Evolutionary conservation across 371 early-diverging fungal species (phyloP).

Genomic region (Mucor racemosus): DNA sequence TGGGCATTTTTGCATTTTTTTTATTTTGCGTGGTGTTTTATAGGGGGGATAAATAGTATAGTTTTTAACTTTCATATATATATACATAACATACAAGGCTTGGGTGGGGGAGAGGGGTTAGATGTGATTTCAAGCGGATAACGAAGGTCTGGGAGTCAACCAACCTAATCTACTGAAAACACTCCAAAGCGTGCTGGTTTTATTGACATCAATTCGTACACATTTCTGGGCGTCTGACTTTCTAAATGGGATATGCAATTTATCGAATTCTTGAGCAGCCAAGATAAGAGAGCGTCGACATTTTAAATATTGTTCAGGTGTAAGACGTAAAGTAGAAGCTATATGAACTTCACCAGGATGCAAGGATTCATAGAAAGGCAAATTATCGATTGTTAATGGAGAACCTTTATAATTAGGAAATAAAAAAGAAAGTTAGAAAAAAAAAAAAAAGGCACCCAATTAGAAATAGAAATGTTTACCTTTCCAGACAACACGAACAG

Average conservation of each 20-base stretch:
- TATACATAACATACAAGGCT: slow-evolving; percentile 7
- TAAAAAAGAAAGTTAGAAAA: not conserved
- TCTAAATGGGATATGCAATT: slow-evolving; percentile 38
- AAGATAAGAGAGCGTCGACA: slow-evolving; percentile 49
- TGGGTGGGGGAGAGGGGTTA: too few species aligned
- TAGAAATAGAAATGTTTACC: slow-evolving; percentile 29
- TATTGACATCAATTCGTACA: slow-evolving; percentile 56
- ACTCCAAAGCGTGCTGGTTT: slow-evolving; percentile 51
- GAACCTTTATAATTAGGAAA: slow-evolving; percentile 35
- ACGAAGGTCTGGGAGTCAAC: slow-evolving; percentile 29
- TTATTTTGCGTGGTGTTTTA: not conserved
- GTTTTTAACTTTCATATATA: not conserved
- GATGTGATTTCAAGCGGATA: not conserved
- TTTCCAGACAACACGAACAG: slow-evolving; percentile 38
- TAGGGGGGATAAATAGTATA: not conserved
- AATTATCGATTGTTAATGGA: slow-evolving; percentile 49
- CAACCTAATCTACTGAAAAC: slow-evolving; percentile 48
- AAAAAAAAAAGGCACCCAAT: not conserved
- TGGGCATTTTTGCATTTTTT: not conserved
- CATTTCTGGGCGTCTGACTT: slow-evolving; percentile 57
- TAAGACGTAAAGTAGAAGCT: slow-evolving; percentile 71
- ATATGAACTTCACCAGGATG: slow-evolving; percentile 66
- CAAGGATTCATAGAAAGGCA: slow-evolving; percentile 54
- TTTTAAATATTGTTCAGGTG: slow-evolving; percentile 73
- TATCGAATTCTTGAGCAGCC: slow-evolving; percentile 41